Base-by-base conservation (phyloP, 163 green algal genomes). In the Chlamydomonas reinhardtii region DNA sequence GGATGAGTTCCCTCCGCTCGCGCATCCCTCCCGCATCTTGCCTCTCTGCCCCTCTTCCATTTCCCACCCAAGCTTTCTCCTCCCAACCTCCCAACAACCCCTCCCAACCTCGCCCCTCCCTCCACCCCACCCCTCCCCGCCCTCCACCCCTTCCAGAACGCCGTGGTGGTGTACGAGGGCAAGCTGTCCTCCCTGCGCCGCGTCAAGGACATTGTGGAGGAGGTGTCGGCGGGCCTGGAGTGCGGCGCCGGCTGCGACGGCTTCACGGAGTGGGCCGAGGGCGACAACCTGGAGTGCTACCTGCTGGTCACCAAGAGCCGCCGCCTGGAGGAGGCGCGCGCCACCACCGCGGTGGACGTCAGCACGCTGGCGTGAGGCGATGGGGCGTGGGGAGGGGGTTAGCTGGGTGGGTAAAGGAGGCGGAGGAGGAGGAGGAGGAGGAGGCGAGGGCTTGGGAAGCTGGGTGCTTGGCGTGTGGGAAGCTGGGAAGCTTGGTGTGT, bases 191-290 rank as follows among this genome's bases (percentile, higher is more conserved):
- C 92, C 19, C 92, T 99, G 86, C 93, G 98, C 27, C 90, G 97
- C 32, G 91, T 99, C 61, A 99, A 99, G 94, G 98, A 99, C 72
- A 82, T 93, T 37, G 98, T 99, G 16, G 93, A 96, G 8, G 95
- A 98, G 92, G 89, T 94, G 29, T 56, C 82, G 4, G 87, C 88
- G 6, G 98, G 97, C 19, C 81, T 95, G 76, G 98, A 99, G 94
- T 99, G 98, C 91, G 98, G 98, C 54, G 43, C 99, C 24, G 92
- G 86, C 2, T 83, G 91, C 15, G 94, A 96, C n/a, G 93, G 86
- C 73, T 99, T 97, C 87, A 92, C 90, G 29, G 94, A 96, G 22
- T 99, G 96, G 96, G 76, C 95, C 80, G 96, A 96, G 79, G 96
- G 95, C 52, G 98, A 99, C 90, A 86, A 76, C 12, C 95, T 99